Base-by-base conservation (phyloP, 73 alveolate species). In the Paramecium caudatum region DNA sequence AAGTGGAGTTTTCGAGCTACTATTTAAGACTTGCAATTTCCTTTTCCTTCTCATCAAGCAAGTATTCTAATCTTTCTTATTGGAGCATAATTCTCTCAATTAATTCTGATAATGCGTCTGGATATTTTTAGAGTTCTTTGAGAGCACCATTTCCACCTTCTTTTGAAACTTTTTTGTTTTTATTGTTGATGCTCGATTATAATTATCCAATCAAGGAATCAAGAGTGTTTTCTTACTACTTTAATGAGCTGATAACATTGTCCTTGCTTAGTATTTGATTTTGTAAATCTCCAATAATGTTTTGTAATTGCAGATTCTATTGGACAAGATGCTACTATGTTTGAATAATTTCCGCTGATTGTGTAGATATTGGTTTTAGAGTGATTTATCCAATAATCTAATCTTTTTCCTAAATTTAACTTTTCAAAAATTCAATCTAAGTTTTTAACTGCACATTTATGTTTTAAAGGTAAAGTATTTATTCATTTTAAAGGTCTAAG, bases 381-480 rank as follows among this genome's bases (percentile, higher is more conserved):
- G 80, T 55, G 21, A 55, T 27, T 55, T 55, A 55, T 27, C 13
- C 80, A 55, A 55, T 55, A 10, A 55, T 27, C 30, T 37, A 17
- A 55, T 55, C 80, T 55, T 55, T 55, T 23, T 55, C 80, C 30
- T 55, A 23, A 12, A 55, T 5, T 23, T 55, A 10, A 23, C 80
- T 55, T 55, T 55, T 55, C 80, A 55, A 55, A 43, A 55, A 55
- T 55, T 55, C 80, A 55, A 55, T 55, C 80, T 55, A 55, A 9
- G 80, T 55, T 55, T 55, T 55, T 43, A 55, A 55, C 80, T 55
- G 30, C 23, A 55, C 80, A 55, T 55, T 55, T 27, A 55, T 55
- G 80, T 55, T 55, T 55, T 55, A 55, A 55, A 23, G 30, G 30
- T 55, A 23, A 10, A 55, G 30, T 55, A 55, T 55, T 43, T 55